Evolutionary conservation across 2,329 filamentous ascomycete genomes (phyloP).

Genomic region (Aureobasidium leucospermi): DNA sequence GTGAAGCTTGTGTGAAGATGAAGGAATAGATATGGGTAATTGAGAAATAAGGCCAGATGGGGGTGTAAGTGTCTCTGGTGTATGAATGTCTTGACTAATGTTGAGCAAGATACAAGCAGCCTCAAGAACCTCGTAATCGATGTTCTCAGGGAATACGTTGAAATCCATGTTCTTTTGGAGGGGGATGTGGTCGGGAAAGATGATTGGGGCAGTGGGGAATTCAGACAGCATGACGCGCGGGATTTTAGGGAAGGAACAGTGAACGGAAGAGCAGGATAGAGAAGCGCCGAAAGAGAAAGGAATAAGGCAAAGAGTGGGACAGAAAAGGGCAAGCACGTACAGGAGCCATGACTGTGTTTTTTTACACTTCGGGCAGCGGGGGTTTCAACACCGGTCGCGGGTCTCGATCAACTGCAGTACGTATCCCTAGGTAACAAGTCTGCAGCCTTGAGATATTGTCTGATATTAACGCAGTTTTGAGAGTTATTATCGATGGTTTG

Average conservation of each 20-base stretch:
- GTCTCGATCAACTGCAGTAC: not conserved
- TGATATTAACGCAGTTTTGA: not conserved
- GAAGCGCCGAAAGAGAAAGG: constrained; percentile 2
- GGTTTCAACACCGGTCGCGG: not conserved
- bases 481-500: not conserved
- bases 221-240: not conserved
- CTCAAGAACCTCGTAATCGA: constrained; percentile 5
- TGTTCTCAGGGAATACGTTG: not conserved
- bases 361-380: not conserved
- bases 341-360: constrained; percentile 12
- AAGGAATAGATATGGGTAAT: not conserved
- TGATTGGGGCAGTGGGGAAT: not conserved
- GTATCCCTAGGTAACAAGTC: not conserved
- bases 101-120: constrained; percentile 5
- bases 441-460: not conserved
- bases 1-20: not conserved
- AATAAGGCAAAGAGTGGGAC: constrained; percentile 12
- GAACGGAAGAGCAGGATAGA: not conserved
- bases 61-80: not conserved
- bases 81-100: not conserved
- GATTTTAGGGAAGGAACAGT: not conserved
- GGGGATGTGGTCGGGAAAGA: not conserved
- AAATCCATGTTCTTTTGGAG: not conserved
- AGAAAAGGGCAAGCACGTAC: constrained; percentile 9
- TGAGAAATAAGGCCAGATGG: not conserved